These are phyloP conservation scores for Ilyonectria sp. DNA, from an alignment of 2,329 filamentous ascomycete genomes.

Conservation along the genomic window DNA sequence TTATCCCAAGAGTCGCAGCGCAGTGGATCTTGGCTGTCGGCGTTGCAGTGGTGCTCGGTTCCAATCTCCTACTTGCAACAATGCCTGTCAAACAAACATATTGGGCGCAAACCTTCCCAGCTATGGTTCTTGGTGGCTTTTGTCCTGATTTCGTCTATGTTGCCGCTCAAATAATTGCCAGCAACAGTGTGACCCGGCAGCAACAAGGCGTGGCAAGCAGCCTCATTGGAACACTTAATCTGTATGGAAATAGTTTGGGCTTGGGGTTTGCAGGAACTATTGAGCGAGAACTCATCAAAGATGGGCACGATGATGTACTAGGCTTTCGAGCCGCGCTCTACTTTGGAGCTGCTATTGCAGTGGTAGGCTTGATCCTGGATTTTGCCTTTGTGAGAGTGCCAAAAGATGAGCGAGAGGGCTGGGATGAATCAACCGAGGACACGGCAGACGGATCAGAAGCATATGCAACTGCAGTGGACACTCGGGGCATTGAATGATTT, in stretches of 20 bases:
- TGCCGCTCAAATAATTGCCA: conserved; percentile 67
- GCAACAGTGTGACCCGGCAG: conserved; percentile 62
- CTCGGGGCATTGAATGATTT: background rate
- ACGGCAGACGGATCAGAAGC: background rate
- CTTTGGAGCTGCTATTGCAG: conserved; percentile 3
- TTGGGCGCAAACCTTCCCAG: conserved; percentile 58
- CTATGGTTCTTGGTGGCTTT: conserved; percentile 50
- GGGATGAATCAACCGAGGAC: background rate
- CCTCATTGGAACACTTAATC: conserved; percentile 59
- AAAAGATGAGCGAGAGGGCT: conserved; percentile 8
- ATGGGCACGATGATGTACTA: background rate
- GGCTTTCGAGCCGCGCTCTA: conserved; percentile 4
- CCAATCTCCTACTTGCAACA: conserved; percentile 52
- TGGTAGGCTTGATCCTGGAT: background rate
- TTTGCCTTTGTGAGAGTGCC: conserved; percentile 6
- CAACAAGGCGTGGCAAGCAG: conserved; percentile 67
- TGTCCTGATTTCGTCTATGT: conserved; percentile 67
- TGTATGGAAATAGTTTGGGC: conserved; percentile 52
- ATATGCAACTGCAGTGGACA: background rate
- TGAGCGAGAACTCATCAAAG: conserved; percentile 46
- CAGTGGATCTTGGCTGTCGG: conserved; percentile 65
- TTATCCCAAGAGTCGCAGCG: conserved; percentile 62
- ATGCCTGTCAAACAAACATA: conserved; percentile 61
- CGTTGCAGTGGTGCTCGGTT: conserved; percentile 28
- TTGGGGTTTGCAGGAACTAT: conserved; percentile 54